Base-by-base conservation (phyloP, 768 basidiomycete species). In the Tylopilus cervinicoccineus region DNA sequence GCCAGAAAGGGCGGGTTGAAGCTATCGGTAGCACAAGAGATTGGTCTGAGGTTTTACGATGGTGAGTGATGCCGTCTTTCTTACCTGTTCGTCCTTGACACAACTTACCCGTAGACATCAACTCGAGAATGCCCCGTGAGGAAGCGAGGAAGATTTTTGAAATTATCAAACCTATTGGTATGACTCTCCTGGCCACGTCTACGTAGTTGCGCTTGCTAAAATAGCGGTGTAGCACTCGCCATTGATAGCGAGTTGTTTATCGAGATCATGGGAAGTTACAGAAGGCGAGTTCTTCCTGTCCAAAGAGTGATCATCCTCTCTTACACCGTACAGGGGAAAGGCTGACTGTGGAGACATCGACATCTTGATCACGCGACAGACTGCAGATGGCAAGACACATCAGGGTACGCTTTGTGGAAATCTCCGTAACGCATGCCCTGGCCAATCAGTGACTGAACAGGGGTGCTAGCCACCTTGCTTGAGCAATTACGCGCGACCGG, bases 201-300 rank as follows among this genome's bases (percentile, higher is more conserved):
- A 29, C 28, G 13, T 17, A 13, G 13, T 13, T 14, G 1, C 31
- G 6, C 17, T 12, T 17, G 22, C 34, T 38, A 23, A 54, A 36
- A 39, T 32, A 4, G 7, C 36, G 45, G 12, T n/a, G 5, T 52
- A 91, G 92, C 89, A 3, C 73, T 87, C 10, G 68, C 66, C 2
- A 74, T 95, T 27, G 93, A 94, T 59, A 69, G 78, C 6, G 77
- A 79, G 44, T 61, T 94, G 22, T 82, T 79, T 58, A 68, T 96
- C 10, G 83, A 93, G 42, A 84, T 94, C 40, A 94, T 95, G 93
- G 94, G 93, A 1, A 92, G 89, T 54, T 97, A 85, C 64, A 71
- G 93, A 57, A 76, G 89, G 86, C 80, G 58, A 52, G 36, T 51
- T 34, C 8, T 20, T 34, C n/a, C 41, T 2, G 22, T 40, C 47